Evolutionary conservation across 1,284 basidiomycete species (phyloP).

Genomic region (Ustanciosporium gigantosporum): DNA sequence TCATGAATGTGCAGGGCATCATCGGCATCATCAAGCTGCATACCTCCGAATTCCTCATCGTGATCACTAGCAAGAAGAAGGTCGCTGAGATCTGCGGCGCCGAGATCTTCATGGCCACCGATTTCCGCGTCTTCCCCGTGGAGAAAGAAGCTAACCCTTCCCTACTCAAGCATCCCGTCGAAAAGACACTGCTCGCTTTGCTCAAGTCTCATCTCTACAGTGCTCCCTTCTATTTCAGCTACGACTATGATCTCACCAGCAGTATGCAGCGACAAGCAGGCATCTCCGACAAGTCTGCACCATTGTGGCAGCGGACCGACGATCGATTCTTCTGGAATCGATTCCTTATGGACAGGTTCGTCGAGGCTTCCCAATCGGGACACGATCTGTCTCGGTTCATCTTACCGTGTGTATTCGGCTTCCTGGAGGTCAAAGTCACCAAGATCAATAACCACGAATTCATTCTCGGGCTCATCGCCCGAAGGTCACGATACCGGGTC

Average conservation of each 20-base stretch:
- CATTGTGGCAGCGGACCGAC: conserved; percentile 76
- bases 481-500: conserved; percentile 88
- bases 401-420: conserved; percentile 68
- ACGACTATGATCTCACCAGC: conserved; percentile 86
- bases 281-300: conserved; percentile 64
- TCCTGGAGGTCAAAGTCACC: conserved; percentile 81
- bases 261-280: conserved; percentile 81
- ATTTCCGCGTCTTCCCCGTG: conserved; percentile 88
- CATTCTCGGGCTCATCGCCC: conserved; percentile 84
- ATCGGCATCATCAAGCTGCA: conserved; percentile 55
- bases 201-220: conserved; percentile 81
- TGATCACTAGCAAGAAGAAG: conserved; percentile 81
- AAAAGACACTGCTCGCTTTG: conserved; percentile 82
- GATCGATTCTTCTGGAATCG: conserved; percentile 99
- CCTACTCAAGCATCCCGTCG: conserved; percentile 74
- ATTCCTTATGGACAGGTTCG: conserved; percentile 63
- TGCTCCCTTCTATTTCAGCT: conserved; percentile 85
- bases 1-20: conserved; percentile 45
- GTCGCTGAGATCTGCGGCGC: conserved; percentile 79
- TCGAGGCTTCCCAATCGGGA: conserved; percentile 21
- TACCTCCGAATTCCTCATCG: conserved; percentile 77
- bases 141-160: conserved; percentile 69
- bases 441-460: conserved; percentile 79
- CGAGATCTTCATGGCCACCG: conserved; percentile 84
- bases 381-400: conserved; percentile 80